These are phyloP conservation scores for California macrophylla DNA, from an alignment of 441 rosid genomes.

Conservation along the genomic window DNA sequence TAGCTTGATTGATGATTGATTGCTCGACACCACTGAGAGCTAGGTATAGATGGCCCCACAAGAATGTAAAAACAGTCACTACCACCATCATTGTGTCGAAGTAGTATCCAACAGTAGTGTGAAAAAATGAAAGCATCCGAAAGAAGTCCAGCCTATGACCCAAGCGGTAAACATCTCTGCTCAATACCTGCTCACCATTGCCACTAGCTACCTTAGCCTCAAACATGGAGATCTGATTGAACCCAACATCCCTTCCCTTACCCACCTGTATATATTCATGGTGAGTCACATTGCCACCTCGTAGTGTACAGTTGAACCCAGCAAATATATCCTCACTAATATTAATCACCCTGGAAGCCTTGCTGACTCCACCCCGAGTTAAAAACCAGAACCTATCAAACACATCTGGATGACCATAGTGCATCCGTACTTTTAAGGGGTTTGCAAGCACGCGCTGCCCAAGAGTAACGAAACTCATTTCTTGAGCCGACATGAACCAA, in stretches of 20 bases:
- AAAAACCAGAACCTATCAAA: conserved; percentile 17
- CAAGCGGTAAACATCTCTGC: conserved; percentile 17
- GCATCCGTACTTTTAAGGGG: conserved; percentile 16
- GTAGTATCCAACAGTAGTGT: conserved; percentile 14
- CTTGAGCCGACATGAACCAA: conserved; percentile 19
- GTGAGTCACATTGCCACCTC: conserved; percentile 17
- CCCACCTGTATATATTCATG: conserved; percentile 17
- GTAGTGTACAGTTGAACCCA: conserved; percentile 16
- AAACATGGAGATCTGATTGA: conserved; percentile 15
- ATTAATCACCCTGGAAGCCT: conserved; percentile 6
- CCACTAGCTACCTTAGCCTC: conserved; percentile 7
- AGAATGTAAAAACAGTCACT: conserved; percentile 9
- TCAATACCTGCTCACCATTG: conserved; percentile 7
- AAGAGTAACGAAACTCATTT: conserved; percentile 14
- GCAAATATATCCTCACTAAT: conserved; percentile 12
- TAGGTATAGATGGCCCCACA: conserved; percentile 18
- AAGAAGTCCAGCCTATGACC: conserved; percentile 17
- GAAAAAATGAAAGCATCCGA: conserved; percentile 15
- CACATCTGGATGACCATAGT: conserved; percentile 11
- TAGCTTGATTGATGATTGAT: neutral
- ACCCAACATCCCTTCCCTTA: conserved; percentile 18
- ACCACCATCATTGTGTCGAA: conserved; percentile 16
- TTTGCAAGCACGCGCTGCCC: conserved; percentile 17
- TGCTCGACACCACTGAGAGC: conserved; percentile 14
- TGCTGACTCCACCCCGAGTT: conserved; percentile 16